Percentiles rank a stretch among this genome's conserved stretches.
phyloP scores from a whole-genome alignment of 139 green algal species.

The Tetradesmus lagerheimii region DNA sequence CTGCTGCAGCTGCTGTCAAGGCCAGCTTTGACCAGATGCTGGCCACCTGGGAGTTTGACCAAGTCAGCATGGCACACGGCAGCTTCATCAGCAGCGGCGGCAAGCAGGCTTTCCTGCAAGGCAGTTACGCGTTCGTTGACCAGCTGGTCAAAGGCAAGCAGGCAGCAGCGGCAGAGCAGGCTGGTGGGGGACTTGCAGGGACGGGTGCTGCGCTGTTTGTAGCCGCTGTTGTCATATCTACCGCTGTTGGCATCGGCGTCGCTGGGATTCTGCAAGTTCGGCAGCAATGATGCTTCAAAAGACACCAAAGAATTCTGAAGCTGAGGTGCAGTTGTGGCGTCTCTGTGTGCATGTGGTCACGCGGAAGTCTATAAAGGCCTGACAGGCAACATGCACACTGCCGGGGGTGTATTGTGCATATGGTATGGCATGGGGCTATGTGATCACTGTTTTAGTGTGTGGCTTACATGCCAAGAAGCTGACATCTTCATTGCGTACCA shows the following conservation, averaged over 20 bases:
- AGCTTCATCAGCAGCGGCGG: slow-evolving; percentile 25
- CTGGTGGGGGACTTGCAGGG: not conserved
- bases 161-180: not conserved
- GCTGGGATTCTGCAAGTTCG: slow-evolving; percentile 17
- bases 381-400: too few species aligned
- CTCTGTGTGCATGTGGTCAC: too few species aligned
- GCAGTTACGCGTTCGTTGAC: slow-evolving; percentile 23
- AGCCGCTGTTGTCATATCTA: slow-evolving; percentile 6
- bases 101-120: slow-evolving; percentile 40
- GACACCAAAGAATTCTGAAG: too few species aligned
- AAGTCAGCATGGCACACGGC: slow-evolving; percentile 28
- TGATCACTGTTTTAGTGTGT: too few species aligned
- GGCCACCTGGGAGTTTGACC: slow-evolving; percentile 25
- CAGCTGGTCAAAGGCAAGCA: slow-evolving; percentile 7
- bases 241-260: slow-evolving; percentile 33
- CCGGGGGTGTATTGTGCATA: too few species aligned
- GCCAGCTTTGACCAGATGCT: slow-evolving; percentile 40
- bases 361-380: too few species aligned
- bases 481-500: too few species aligned
- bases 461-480: too few species aligned
- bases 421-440: too few species aligned
- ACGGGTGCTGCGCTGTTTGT: not conserved
- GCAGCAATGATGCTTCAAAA: too few species aligned
- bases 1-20: slow-evolving; percentile 17
- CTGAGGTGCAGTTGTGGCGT: too few species aligned